Evolutionary conservation across 768 basidiomycete species (phyloP).

Genomic region (Amanita brunnescens): DNA sequence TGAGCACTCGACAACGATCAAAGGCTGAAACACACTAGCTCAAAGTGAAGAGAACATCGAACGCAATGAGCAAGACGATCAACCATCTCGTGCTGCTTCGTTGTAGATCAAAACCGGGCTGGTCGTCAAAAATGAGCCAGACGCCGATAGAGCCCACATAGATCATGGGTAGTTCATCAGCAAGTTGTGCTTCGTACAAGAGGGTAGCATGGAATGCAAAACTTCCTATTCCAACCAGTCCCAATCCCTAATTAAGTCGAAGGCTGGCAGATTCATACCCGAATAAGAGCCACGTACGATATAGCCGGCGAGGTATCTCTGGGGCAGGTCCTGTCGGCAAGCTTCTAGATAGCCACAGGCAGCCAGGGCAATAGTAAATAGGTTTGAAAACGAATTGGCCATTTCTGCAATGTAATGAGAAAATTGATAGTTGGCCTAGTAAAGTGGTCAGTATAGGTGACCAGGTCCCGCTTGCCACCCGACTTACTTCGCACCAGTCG

Average conservation of each 20-base stretch:
- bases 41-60: conserved; percentile 58
- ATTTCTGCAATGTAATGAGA: conserved; percentile 72
- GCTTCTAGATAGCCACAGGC: conserved; percentile 36
- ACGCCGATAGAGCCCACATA: conserved; percentile 56
- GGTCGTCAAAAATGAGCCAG: conserved; percentile 51
- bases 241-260: conserved; percentile 42
- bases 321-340: conserved; percentile 26
- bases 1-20: neutral
- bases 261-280: neutral
- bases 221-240: conserved; percentile 66
- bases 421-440: conserved; percentile 63
- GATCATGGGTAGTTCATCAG: conserved; percentile 81
- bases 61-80: conserved; percentile 30
- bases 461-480: neutral
- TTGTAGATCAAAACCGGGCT: conserved; percentile 37
- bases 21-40: conserved; percentile 52
- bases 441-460: neutral
- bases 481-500: conserved; percentile 63
- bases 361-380: conserved; percentile 48
- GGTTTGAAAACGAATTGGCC: conserved; percentile 66
- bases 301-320: conserved; percentile 34
- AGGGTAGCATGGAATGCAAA: conserved; percentile 75
- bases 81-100: conserved; percentile 29
- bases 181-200: conserved; percentile 66
- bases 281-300: conserved; percentile 20